Percentiles rank a stretch among this genome's conserved stretches.
These are phyloP conservation scores for Neurospora cerealis DNA, from an alignment of 495 filamentous ascomycete genomes.

Conservation along the genomic window DNA sequence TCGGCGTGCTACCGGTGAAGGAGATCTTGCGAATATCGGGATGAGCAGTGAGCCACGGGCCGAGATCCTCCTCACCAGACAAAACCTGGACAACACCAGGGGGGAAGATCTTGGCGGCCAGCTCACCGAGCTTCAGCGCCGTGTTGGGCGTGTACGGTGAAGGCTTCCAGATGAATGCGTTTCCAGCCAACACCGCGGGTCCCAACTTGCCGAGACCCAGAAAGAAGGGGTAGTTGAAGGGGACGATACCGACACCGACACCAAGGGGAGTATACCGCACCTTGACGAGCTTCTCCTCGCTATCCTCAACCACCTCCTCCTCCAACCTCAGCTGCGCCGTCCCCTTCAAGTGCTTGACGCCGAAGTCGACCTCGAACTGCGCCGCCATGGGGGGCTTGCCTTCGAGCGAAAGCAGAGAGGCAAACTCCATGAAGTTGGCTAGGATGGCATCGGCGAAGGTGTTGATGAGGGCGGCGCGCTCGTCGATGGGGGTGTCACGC, in stretches of 20 bases:
- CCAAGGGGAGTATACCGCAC: conserved; percentile 44
- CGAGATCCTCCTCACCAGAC: conserved; percentile 56
- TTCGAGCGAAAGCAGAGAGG: conserved; percentile 26
- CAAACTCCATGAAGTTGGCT: conserved; percentile 25
- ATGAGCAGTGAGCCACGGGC: conserved; percentile 47
- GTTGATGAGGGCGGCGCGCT: conserved; percentile 43
- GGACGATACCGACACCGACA: conserved; percentile 43
- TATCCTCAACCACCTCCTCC: conserved; percentile 30
- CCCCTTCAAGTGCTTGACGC: not conserved
- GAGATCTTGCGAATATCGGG: conserved; percentile 55
- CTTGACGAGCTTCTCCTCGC: conserved; percentile 34
- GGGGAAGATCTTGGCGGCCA: conserved; percentile 50
- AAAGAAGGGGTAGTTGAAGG: conserved; percentile 59
- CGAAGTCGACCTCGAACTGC: conserved; percentile 26
- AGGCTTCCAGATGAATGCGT: conserved; percentile 54
- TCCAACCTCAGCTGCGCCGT: not conserved
- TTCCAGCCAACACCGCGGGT: conserved; percentile 48
- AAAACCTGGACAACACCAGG: conserved; percentile 58
- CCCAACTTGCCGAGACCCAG: conserved; percentile 46
- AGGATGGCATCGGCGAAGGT: conserved; percentile 37
- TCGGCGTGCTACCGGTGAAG: conserved; percentile 58
- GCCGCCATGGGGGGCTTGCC: conserved; percentile 15
- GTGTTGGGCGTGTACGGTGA: conserved; percentile 61
- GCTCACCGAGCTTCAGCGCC: conserved; percentile 52
- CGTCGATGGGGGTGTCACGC: conserved; percentile 27